Evolutionary conservation across 305 asterid genomes (phyloP), one percentile per base, ranked within the genome.

Genomic region (Vinca major): DNA sequence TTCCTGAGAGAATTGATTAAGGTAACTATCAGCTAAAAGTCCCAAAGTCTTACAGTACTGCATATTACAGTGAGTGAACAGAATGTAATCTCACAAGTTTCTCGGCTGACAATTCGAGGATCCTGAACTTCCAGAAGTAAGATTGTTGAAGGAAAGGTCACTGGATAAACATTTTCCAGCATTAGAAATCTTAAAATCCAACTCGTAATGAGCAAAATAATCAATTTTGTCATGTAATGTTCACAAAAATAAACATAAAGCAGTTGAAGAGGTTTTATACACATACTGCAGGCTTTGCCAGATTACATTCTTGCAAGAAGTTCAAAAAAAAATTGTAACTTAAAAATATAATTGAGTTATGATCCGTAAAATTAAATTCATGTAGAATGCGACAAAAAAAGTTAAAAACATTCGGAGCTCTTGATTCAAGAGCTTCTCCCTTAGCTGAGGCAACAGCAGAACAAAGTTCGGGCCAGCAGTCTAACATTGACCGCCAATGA

Each of bases 111-210:
- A 80, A 43, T 3, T 68, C 21, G 57, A 0, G 47, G 21, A 40
- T 51, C 5, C 49, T 56, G 74, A 62, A 63, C 33, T 63, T 51
- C 54, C 77, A 19, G 43, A 7, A 3, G 78, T 70, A 49, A 78
- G 63, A 44, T 81, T 81, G 80, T 78, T 81, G 76, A 78, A 81
- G 21, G 86, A 81, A 10, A 81, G 77, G 41, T 81, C 86, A 49
- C 86, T 81, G 79, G 49, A 70, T 11, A 7, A 45, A 49, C 17
- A 5, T 45, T 45, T 45, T 45, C 49, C 49, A 6, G 49, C 49
- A 45, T 45, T 5, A 45, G 49, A 5, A 45, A 45, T 45, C 49
- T 2, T 45, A 45, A 45, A 45, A 45, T 45, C 11, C 49, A 45
- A 45, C 11, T 5, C 9, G 49, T 4, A 45, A 45, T 45, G 49